phyloP scores from a whole-genome alignment of 75 land plant species.

The Selaginella tamariscina region DNA sequence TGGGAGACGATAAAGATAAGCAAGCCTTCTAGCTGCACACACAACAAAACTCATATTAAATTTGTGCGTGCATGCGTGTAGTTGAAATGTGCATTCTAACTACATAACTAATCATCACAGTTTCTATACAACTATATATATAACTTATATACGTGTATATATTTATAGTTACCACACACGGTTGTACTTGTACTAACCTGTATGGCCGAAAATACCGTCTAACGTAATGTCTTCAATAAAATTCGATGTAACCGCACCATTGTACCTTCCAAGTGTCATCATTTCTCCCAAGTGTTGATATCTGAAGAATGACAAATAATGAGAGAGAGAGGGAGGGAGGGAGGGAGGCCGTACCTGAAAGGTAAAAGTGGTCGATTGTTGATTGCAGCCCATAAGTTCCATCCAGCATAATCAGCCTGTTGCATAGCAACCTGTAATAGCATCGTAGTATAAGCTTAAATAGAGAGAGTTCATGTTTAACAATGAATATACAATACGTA shows the following conservation, averaged over 20 bases:
- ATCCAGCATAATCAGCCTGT: conserved; percentile 94
- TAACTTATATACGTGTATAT: too few relatives aligned
- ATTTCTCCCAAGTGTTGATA: conserved; percentile 94
- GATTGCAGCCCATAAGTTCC: conserved; percentile 99
- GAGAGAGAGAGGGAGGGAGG: background rate
- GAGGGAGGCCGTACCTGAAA: too few relatives aligned
- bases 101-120: too few relatives aligned
- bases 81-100: too few relatives aligned
- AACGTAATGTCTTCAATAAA: conserved; percentile 80
- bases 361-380: conserved; percentile 80
- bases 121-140: too few relatives aligned
- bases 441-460: background rate
- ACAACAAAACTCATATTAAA: too few relatives aligned
- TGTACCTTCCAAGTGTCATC: conserved; percentile 89
- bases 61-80: too few relatives aligned
- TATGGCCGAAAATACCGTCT: conserved; percentile 81
- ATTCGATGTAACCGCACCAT: conserved; percentile 71
- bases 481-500: background rate
- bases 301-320: conserved; percentile 31
- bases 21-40: conserved; percentile 76
- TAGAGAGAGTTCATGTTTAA: too few relatives aligned
- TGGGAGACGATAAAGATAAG: conserved; percentile 75
- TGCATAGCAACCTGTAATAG: conserved; percentile 95
- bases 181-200: too few relatives aligned
- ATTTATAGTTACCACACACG: too few relatives aligned